Evolutionary conservation across 1,284 basidiomycete species (phyloP).

Genomic region (Taiwanofungus camphoratus): DNA sequence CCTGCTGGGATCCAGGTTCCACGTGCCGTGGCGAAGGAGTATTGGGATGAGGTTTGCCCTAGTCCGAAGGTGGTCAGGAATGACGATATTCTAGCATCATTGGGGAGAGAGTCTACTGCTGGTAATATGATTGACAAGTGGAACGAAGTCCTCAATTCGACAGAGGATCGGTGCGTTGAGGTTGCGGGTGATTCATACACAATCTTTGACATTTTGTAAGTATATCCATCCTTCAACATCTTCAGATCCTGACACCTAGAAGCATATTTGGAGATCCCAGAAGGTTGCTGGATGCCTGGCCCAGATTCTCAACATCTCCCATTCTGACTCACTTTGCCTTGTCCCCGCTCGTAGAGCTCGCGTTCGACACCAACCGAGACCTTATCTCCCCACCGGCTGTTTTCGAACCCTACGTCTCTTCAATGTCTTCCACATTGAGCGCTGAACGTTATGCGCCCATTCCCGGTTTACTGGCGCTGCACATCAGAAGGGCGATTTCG

Average conservation of each 20-base stretch:
- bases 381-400: slow-evolving; percentile 24
- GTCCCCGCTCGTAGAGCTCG: slow-evolving; percentile 34
- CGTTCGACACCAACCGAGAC: slow-evolving; percentile 29
- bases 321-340: slow-evolving; percentile 33
- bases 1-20: slow-evolving; percentile 13
- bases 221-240: background rate
- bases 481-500: slow-evolving; percentile 60
- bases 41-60: slow-evolving; percentile 10
- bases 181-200: slow-evolving; percentile 35
- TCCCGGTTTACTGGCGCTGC: slow-evolving; percentile 46
- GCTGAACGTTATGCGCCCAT: slow-evolving; percentile 23
- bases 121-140: slow-evolving; percentile 44
- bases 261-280: slow-evolving; percentile 29
- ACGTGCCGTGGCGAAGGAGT: slow-evolving; percentile 11
- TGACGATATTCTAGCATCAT: slow-evolving; percentile 4
- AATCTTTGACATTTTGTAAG: slow-evolving; percentile 42
- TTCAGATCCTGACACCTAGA: background rate
- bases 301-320: slow-evolving; percentile 31
- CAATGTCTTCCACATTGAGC: slow-evolving; percentile 8
- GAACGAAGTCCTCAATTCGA: slow-evolving; percentile 33
- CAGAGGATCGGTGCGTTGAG: slow-evolving; percentile 42
- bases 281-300: slow-evolving; percentile 32
- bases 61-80: slow-evolving; percentile 2
- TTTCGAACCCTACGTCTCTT: slow-evolving; percentile 10
- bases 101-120: background rate